These are phyloP conservation scores for Lobosporangium transversale DNA, from an alignment of 192 early-diverging fungal species.

Conservation along the genomic window DNA sequence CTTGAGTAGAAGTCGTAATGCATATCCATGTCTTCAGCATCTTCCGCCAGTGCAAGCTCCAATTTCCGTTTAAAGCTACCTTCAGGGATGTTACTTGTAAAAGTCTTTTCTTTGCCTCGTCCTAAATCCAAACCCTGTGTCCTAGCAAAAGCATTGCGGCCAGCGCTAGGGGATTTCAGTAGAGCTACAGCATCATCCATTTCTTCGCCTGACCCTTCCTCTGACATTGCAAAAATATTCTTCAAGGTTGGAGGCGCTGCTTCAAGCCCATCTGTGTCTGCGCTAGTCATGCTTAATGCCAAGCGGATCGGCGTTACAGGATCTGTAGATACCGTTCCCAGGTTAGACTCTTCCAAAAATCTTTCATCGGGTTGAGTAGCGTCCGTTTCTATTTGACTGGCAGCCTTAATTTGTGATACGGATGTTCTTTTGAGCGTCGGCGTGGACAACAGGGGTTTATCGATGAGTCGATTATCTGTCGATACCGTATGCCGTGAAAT, in stretches of 20 bases:
- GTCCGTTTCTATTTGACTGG: conserved; percentile 33
- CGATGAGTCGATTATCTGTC: not conserved
- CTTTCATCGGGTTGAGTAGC: conserved; percentile 36
- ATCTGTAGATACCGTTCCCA: conserved; percentile 1
- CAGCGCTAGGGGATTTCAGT: conserved; percentile 41
- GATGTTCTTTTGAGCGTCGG: conserved; percentile 8
- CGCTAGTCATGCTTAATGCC: conserved; percentile 1
- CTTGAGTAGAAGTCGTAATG: not conserved
- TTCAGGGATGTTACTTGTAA: too few species aligned
- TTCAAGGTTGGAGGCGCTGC: not conserved
- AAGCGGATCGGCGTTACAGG: conserved; percentile 12
- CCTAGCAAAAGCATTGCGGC: conserved; percentile 26
- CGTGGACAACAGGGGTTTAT: not conserved
- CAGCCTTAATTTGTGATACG: not conserved
- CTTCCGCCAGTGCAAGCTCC: conserved; percentile 17
- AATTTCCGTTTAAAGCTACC: conserved; percentile 37
- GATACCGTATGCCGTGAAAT: not conserved
- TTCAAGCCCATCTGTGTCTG: not conserved
- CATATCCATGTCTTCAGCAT: not conserved
- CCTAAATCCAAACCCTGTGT: conserved; percentile 3
- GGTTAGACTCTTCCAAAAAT: conserved; percentile 17
- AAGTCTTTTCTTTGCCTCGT: too few species aligned
- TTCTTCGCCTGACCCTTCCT: conserved; percentile 17
- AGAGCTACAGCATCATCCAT: conserved; percentile 27
- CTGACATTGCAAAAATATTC: not conserved